phyloP scores from a whole-genome alignment of 2,329 filamentous ascomycete species.

The Helicocarpus griseus region DNA sequence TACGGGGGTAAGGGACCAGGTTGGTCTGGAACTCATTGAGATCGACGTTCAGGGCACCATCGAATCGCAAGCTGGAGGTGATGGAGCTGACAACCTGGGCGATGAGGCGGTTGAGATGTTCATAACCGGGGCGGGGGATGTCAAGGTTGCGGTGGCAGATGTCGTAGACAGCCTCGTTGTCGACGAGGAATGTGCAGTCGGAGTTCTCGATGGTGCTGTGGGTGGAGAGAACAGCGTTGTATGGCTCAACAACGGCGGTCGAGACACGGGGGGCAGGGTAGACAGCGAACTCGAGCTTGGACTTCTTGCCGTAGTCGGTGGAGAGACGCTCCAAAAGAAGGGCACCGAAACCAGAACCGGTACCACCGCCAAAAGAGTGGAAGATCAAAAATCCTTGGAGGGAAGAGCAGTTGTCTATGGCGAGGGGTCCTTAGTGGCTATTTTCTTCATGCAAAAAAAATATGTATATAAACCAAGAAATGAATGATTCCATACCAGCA shows the following conservation, averaged over 20 bases:
- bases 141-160: conserved; percentile 57
- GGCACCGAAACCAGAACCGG: conserved; percentile 57
- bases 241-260: conserved; percentile 59
- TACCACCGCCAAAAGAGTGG: conserved; percentile 60
- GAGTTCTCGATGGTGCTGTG: conserved; percentile 59
- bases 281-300: conserved; percentile 57
- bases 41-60: conserved; percentile 58
- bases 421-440: conserved; percentile 4
- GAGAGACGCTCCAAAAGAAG: conserved; percentile 55
- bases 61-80: conserved; percentile 55
- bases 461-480: background rate
- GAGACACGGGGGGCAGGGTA: conserved; percentile 56
- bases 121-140: conserved; percentile 54
- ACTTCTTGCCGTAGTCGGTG: conserved; percentile 58
- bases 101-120: conserved; percentile 57
- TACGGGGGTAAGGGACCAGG: conserved; percentile 57
- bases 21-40: conserved; percentile 62
- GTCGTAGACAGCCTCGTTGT: conserved; percentile 60
- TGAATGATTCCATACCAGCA: conserved; percentile 38
- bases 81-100: conserved; percentile 60
- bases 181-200: conserved; percentile 59
- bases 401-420: conserved; percentile 53
- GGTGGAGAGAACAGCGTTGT: conserved; percentile 49
- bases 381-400: conserved; percentile 60
- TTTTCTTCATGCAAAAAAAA: conserved; percentile 12